These are phyloP conservation scores for Penicillium italicum DNA, from an alignment of 2,329 filamentous ascomycete species.

Conservation along the genomic window DNA sequence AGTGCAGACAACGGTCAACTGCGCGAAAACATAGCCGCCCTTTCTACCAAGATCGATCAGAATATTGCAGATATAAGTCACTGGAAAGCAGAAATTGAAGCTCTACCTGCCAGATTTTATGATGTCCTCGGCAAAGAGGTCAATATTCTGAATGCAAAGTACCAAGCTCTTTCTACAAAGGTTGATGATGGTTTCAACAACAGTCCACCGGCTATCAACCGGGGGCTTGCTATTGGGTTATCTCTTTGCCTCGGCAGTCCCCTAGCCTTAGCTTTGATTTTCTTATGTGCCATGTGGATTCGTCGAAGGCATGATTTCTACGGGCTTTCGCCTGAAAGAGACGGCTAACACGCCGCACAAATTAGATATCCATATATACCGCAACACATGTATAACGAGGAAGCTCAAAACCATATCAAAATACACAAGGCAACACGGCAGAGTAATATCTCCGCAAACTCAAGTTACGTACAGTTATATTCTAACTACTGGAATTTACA, in stretches of 20 bases:
- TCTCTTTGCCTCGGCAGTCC: background rate
- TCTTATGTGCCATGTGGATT: background rate
- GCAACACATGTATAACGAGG: background rate
- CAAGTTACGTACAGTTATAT: background rate
- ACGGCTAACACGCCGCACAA: background rate
- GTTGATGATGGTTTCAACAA: background rate
- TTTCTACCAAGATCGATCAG: background rate
- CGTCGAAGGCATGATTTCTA: background rate
- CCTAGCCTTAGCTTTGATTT: background rate
- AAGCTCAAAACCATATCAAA: background rate
- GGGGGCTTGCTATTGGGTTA: background rate
- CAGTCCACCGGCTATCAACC: background rate
- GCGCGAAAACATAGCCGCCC: background rate
- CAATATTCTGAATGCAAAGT: background rate
- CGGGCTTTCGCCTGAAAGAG: background rate
- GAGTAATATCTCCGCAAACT: background rate
- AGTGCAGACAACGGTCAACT: background rate
- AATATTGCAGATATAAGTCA: background rate
- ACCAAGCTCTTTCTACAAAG: background rate
- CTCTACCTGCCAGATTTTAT: background rate
- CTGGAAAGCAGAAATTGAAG: background rate
- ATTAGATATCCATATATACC: background rate
- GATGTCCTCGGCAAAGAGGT: background rate
- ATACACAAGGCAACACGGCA: background rate
- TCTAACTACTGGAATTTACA: background rate